phyloP scores from a whole-genome alignment of 768 basidiomycete species.

The Ephemerocybe angulata region DNA sequence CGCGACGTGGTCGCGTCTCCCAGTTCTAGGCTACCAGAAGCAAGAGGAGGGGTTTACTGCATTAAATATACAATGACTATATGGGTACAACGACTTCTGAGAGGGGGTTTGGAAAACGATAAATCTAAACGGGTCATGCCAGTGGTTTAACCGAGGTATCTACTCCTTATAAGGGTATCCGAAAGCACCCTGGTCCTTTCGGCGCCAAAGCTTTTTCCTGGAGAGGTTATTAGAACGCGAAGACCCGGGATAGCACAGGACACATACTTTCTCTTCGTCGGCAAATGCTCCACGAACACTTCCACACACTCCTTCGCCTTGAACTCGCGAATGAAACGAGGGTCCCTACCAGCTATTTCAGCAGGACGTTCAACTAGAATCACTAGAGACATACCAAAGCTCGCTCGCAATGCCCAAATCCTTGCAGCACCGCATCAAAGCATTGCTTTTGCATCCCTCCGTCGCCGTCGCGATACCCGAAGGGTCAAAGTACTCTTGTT shows the following conservation, averaged over 20 bases:
- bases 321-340: slow-evolving; percentile 91
- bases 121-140: no score
- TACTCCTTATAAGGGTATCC: slow-evolving; percentile 86
- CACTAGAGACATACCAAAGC: slow-evolving; percentile 62
- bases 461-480: slow-evolving; percentile 88
- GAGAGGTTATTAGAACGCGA: slow-evolving; percentile 5
- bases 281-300: slow-evolving; percentile 77
- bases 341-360: slow-evolving; percentile 61
- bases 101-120: no score
- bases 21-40: no score
- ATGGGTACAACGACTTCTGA: no score
- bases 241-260: neutral
- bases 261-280: slow-evolving; percentile 88
- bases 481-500: slow-evolving; percentile 95
- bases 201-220: slow-evolving; percentile 90
- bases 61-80: no score
- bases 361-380: neutral
- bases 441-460: slow-evolving; percentile 95
- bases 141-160: no score
- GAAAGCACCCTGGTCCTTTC: slow-evolving; percentile 82
- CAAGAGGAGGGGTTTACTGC: no score
- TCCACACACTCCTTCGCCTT: slow-evolving; percentile 81
- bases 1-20: neutral
- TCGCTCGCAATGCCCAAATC: slow-evolving; percentile 95
- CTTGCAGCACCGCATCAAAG: slow-evolving; percentile 96